Conservation (phyloP, 2,329 filamentous ascomycete genomes). For the Rutstroemia sp. region DNA sequence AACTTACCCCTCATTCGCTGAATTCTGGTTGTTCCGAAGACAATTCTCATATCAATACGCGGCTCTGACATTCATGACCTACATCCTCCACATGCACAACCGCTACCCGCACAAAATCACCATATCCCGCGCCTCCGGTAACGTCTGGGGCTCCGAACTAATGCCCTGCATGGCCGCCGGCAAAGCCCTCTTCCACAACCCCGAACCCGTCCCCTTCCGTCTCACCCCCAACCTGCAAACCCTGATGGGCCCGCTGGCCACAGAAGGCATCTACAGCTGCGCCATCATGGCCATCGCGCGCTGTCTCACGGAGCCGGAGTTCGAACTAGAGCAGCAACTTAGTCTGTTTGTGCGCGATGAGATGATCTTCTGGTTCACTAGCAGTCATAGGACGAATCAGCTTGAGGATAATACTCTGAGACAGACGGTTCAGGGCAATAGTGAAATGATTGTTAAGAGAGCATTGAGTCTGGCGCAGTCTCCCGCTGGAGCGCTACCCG, state of each 20-base stretch:
- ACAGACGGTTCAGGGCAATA: constrained; percentile 74
- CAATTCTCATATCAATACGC: constrained; percentile 96
- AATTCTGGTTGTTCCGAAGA: constrained; percentile 97
- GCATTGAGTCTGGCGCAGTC: constrained; percentile 76
- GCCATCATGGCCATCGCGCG: constrained; percentile 94
- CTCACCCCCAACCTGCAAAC: constrained; percentile 94
- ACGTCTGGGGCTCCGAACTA: constrained; percentile 93
- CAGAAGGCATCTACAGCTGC: constrained; percentile 93
- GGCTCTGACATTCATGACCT: constrained; percentile 95
- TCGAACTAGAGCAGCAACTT: constrained; percentile 90
- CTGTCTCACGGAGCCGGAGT: constrained; percentile 81
- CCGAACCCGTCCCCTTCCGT: constrained; percentile 93
- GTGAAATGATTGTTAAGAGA: constrained; percentile 84
- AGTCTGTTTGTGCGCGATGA: constrained; percentile 95
- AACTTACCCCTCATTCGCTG: constrained; percentile 79
- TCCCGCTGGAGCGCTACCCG: constrained; percentile 69
- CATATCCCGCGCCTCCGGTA: constrained; percentile 79
- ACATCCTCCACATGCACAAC: constrained; percentile 94
- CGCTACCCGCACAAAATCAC: constrained; percentile 94
- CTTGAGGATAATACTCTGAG: constrained; percentile 59
- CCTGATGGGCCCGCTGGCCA: constrained; percentile 90
- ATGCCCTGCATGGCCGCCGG: constrained; percentile 80
- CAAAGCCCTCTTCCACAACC: constrained; percentile 89
- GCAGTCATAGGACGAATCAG: constrained; percentile 54
- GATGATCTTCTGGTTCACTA: constrained; percentile 95